Percentiles rank a stretch among this genome's conserved stretches.
Evolutionary conservation across 805 yeast species (phyloP).

Genomic region (Zygosaccharomyces siamensis): DNA sequence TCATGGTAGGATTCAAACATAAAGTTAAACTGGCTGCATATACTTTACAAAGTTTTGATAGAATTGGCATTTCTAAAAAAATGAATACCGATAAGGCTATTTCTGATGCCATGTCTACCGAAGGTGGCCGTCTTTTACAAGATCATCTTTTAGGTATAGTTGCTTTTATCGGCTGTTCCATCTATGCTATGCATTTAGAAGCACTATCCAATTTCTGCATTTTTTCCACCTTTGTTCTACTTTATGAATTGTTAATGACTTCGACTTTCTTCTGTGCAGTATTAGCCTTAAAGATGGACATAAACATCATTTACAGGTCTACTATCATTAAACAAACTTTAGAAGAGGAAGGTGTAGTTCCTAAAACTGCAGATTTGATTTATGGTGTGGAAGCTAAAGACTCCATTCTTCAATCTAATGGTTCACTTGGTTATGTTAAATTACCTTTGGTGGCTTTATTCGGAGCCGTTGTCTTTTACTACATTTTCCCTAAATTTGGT

Average conservation of each 20-base stretch:
- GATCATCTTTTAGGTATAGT: slow-evolving; percentile 72
- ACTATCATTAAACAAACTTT: slow-evolving; percentile 69
- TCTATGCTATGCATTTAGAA: slow-evolving; percentile 60
- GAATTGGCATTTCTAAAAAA: slow-evolving; percentile 32
- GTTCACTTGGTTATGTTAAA: slow-evolving; percentile 50
- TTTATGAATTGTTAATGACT: slow-evolving; percentile 65
- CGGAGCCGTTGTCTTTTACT: slow-evolving; percentile 59
- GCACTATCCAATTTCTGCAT: slow-evolving; percentile 79
- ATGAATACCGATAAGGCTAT: slow-evolving; percentile 28
- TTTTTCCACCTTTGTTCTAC: slow-evolving; percentile 62
- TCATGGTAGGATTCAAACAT: slow-evolving; percentile 86
- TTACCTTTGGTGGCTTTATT: slow-evolving; percentile 56
- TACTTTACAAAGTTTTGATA: slow-evolving; percentile 41
- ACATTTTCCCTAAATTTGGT: slow-evolving; percentile 63
- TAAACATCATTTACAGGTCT: slow-evolving; percentile 76
- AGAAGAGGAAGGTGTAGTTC: slow-evolving; percentile 87
- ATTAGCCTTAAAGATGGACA: slow-evolving; percentile 81
- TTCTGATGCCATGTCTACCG: slow-evolving; percentile 36
- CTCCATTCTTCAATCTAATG: slow-evolving; percentile 34
- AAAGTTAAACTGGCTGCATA: slow-evolving; percentile 66
- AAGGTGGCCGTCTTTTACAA: slow-evolving; percentile 45
- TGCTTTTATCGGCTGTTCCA: slow-evolving; percentile 59
- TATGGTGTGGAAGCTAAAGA: slow-evolving; percentile 29
- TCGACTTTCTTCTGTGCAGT: slow-evolving; percentile 79
- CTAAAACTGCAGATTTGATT: slow-evolving; percentile 67